Conservation (phyloP, 306 rosid genomes). For the Rubus idaeus region DNA sequence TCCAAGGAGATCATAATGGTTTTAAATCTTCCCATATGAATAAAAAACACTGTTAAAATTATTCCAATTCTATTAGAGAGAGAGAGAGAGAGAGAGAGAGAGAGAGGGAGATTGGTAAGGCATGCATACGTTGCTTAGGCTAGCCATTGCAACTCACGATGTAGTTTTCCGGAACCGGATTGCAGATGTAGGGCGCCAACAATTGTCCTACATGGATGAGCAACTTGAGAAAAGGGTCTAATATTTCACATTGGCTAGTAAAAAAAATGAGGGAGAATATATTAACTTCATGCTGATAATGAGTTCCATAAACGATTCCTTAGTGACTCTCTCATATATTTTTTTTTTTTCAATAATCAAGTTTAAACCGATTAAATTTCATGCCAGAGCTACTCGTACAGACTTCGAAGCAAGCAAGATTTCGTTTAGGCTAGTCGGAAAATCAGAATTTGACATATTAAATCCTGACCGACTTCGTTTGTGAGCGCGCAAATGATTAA, state of each 20-base stretch:
- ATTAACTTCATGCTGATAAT: neutral
- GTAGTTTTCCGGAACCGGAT: constrained; percentile 7
- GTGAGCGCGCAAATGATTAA: neutral
- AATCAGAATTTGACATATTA: neutral
- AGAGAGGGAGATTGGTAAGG: neutral
- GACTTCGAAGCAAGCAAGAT: neutral
- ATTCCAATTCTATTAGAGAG: too few relatives aligned
- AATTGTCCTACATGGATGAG: constrained; percentile 30
- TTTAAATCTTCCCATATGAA: neutral
- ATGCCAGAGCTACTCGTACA: neutral
- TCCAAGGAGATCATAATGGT: neutral
- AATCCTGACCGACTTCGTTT: neutral
- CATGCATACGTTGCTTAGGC: constrained; percentile 25
- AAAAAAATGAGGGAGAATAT: neutral
- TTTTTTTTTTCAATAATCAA: neutral
- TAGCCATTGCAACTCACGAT: constrained; percentile 36
- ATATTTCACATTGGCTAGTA: neutral
- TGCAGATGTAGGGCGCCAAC: constrained; percentile 4
- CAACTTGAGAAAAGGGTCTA: neutral
- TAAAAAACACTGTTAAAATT: neutral
- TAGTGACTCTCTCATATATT: neutral
- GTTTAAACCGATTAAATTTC: neutral
- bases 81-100: neutral
- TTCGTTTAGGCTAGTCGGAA: neutral
- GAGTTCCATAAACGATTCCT: neutral